These are phyloP conservation scores for Akanthomyces dipterigenus DNA, from an alignment of 2,329 filamentous ascomycete genomes.

Conservation along the genomic window DNA sequence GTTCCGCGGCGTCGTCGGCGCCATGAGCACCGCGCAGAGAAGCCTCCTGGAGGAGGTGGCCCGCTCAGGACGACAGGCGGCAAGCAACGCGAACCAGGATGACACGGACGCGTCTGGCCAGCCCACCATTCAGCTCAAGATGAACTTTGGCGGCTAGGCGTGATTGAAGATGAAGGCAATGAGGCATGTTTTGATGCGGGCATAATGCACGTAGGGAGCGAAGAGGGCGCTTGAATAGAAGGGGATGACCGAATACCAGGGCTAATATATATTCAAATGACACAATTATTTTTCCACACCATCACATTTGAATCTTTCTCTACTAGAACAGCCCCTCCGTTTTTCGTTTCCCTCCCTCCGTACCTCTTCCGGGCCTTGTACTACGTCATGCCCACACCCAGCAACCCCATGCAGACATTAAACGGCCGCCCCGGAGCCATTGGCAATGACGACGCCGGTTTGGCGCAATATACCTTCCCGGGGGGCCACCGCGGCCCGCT, in stretches of 20 bases:
- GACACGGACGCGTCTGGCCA: constrained; percentile 41
- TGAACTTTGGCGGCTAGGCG: constrained; percentile 65
- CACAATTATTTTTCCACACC: neutral
- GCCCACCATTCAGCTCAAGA: constrained; percentile 88
- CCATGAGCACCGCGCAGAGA: constrained; percentile 64
- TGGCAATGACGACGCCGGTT: neutral
- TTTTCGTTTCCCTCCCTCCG: neutral
- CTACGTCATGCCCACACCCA: neutral
- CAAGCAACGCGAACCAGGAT: constrained; percentile 32
- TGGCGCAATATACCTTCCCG: neutral
- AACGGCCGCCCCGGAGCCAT: neutral
- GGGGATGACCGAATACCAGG: neutral
- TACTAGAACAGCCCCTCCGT: neutral
- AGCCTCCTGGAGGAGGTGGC: constrained; percentile 77
- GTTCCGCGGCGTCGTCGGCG: constrained; percentile 68
- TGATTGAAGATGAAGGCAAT: constrained; percentile 10
- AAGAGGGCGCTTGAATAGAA: neutral
- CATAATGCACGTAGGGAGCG: neutral
- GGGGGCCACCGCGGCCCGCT: neutral
- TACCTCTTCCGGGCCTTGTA: neutral
- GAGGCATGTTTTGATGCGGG: neutral
- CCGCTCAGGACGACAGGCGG: constrained; percentile 51
- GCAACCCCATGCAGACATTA: neutral
- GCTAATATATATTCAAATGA: neutral
- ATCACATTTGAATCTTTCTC: neutral